Conservation (phyloP, 2,329 filamentous ascomycete genomes). For the Myrmaecium sp. region DNA sequence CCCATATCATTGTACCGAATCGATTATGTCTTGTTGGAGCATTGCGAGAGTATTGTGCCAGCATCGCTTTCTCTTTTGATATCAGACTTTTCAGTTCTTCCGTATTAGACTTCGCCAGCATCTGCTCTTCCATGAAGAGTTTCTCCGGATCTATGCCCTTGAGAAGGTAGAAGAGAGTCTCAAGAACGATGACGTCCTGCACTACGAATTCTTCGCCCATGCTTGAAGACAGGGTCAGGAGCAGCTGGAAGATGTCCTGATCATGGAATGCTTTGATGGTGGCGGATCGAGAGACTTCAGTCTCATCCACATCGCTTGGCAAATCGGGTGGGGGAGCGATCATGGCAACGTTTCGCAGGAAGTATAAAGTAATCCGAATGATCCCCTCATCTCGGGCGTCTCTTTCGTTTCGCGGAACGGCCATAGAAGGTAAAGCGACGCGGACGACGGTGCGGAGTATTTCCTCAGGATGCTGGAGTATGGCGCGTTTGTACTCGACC, state of each 20-base stretch:
- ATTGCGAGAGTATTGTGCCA: slow-evolving; percentile 57
- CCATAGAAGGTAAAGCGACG: slow-evolving; percentile 73
- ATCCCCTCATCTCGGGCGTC: slow-evolving; percentile 73
- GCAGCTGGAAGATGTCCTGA: slow-evolving; percentile 74
- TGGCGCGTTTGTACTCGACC: slow-evolving; percentile 71
- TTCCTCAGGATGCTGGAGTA: slow-evolving; percentile 66
- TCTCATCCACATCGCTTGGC: slow-evolving; percentile 71
- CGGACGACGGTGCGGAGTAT: slow-evolving; percentile 70
- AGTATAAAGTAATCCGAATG: slow-evolving; percentile 77
- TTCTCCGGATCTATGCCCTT: slow-evolving; percentile 76
- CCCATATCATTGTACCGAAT: slow-evolving; percentile 95
- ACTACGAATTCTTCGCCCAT: slow-evolving; percentile 85
- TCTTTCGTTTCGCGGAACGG: slow-evolving; percentile 57
- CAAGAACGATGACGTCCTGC: slow-evolving; percentile 78
- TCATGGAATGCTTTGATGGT: slow-evolving; percentile 78
- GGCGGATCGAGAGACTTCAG: slow-evolving; percentile 72
- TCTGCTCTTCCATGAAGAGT: slow-evolving; percentile 67
- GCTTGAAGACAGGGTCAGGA: slow-evolving; percentile 78
- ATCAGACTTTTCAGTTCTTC: slow-evolving; percentile 60
- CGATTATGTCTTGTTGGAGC: slow-evolving; percentile 79
- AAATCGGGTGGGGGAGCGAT: slow-evolving; percentile 59
- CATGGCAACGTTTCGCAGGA: slow-evolving; percentile 75
- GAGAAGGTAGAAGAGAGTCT: slow-evolving; percentile 80
- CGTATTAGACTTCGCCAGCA: slow-evolving; percentile 50
- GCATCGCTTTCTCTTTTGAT: slow-evolving; percentile 69